A percentile compares a stretch with the other conserved stretches of the same genome.
Conservation (phyloP, 805 yeast species). For the Saccharomycopsis babjevae region DNA sequence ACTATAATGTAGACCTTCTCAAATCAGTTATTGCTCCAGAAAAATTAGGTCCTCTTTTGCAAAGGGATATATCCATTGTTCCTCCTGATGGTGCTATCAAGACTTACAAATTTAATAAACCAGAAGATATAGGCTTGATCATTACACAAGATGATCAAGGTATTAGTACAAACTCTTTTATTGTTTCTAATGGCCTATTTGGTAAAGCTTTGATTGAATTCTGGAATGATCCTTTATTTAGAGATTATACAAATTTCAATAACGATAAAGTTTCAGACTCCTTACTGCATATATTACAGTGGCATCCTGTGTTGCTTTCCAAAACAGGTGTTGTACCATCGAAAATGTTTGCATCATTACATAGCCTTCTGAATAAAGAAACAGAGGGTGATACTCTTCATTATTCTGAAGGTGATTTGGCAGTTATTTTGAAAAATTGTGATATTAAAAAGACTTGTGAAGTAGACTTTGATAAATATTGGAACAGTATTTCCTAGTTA, state of each 20-base stretch:
- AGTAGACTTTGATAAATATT: conserved; percentile 32
- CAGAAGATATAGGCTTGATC: conserved; percentile 47
- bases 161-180: conserved; percentile 58
- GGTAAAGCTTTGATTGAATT: conserved; percentile 66
- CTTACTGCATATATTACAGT: conserved; percentile 77
- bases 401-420: conserved; percentile 58
- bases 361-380: conserved; percentile 28
- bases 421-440: conserved; percentile 54
- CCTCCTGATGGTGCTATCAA: conserved; percentile 59
- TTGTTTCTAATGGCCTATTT: conserved; percentile 55
- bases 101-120: conserved; percentile 52
- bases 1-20: conserved; percentile 49
- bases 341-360: conserved; percentile 41
- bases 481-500: conserved; percentile 15
- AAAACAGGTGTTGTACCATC: conserved; percentile 66
- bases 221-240: conserved; percentile 66
- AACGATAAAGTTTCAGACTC: conserved; percentile 47
- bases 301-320: conserved; percentile 81
- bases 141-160: conserved; percentile 60
- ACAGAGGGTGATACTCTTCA: conserved; percentile 36
- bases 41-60: conserved; percentile 52
- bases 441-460: conserved; percentile 42
- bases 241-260: conserved; percentile 55
- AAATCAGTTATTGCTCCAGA: conserved; percentile 50
- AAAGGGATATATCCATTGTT: conserved; percentile 62